Base-by-base conservation (phyloP, 2,329 filamentous ascomycete genomes). In the Tolypocladium tundrense region DNA sequence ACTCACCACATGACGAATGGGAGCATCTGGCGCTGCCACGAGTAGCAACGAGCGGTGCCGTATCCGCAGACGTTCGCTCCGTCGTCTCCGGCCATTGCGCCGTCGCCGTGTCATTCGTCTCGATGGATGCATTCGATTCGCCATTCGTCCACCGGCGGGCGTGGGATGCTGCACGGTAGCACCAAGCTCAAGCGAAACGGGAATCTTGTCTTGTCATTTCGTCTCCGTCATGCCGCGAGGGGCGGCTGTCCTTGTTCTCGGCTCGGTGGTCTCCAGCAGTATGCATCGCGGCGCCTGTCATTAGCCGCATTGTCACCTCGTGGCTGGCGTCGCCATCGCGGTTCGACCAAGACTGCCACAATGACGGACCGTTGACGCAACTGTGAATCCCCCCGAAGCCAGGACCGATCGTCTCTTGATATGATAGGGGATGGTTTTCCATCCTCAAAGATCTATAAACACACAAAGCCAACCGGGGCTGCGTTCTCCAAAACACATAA, bases 371-470 rank as follows among this genome's bases (percentile, higher is more conserved):
- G 52, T 43, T 21, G 51, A 33, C 19, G 21, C 41, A 39, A 19
- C 19, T 9, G 24, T 4, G 40, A 48, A 16, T 1, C 1, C 27
- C 40, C 50, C 48, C 27, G 48, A 43, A 37, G 41, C 51, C 48
- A 54, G 21, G n/a, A 27, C 50, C 51, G 60, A 60, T 64, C 62
- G 60, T 72, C 69, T 75, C 72, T 75, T 73, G 73, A 72, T 70
- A 68, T 68, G 63, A 64, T 65, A 71, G 69, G 75, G 69, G 68
- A 69, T 73, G 69, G 71, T 77, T 71, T 68, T 74, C 72, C 70
- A 74, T 69, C 70, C 69, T 74, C 69, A 72, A 76, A 77, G 76
- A 75, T 72, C 71, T 74, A 73, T 70, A 72, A 64, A 75, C 63
- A 74, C 58, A 73, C 60, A 66, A 67, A 68, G 64, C 65, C 63